Evolutionary conservation across 768 basidiomycete species (phyloP).

Genomic region (Mycena rosella): DNA sequence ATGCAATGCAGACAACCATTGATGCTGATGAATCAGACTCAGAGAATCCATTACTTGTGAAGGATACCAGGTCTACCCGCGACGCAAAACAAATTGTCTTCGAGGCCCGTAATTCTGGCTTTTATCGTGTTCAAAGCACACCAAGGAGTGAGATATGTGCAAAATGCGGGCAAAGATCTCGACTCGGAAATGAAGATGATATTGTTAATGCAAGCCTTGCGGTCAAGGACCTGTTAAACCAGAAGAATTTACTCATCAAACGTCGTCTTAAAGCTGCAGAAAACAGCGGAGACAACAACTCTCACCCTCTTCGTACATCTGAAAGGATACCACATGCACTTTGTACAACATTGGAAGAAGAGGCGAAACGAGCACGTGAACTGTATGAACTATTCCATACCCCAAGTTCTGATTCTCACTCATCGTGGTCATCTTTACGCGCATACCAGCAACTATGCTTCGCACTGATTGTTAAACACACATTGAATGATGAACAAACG

Average conservation of each 20-base stretch:
- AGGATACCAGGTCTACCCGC: conserved; percentile 2
- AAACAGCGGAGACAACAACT: background rate
- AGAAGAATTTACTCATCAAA: conserved; percentile 10
- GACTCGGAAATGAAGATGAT: conserved; percentile 11
- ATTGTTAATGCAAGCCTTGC: conserved; percentile 8
- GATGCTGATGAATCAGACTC: conserved; percentile 4
- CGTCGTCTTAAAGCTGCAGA: conserved; percentile 11
- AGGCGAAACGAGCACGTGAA: conserved; percentile 11
- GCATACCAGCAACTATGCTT: conserved; percentile 17
- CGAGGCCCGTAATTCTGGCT: conserved; percentile 6
- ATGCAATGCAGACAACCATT: conserved; percentile 20
- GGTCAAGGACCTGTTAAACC: background rate
- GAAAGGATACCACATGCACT: background rate
- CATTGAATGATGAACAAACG: conserved; percentile 19
- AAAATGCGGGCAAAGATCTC: conserved; percentile 7
- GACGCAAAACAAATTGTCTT: conserved; percentile 4
- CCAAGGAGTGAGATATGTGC: background rate
- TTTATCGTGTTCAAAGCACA: background rate
- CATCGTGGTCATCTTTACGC: conserved; percentile 11
- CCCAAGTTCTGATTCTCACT: background rate
- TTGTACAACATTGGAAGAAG: conserved; percentile 33
- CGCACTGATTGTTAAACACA: conserved; percentile 14
- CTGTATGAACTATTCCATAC: background rate
- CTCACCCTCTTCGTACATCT: background rate
- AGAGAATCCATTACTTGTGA: background rate